Base-by-base conservation (phyloP, 495 filamentous ascomycete genomes). In the Aspergillus ostianus region DNA sequence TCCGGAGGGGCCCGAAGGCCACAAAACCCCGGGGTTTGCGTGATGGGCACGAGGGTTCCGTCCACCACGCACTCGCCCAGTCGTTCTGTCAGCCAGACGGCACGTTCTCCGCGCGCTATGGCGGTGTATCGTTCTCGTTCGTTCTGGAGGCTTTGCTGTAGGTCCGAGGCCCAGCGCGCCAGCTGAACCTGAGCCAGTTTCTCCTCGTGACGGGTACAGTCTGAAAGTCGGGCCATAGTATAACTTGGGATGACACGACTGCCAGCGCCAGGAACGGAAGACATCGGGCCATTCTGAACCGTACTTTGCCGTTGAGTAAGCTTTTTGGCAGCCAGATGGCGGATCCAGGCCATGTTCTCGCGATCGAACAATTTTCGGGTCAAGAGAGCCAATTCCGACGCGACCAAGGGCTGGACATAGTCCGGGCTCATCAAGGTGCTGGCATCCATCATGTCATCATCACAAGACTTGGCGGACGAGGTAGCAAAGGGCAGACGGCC, bases 341-440 rank as follows among this genome's bases (percentile, higher is more conserved):
- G 86, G 30, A 98, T 84, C 83, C 90, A 93, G n/a, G 91, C 84
- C 27, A 90, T 80, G 54, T 89, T 91, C 47, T 95, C 88, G 6
- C 81, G 81, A 46, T 91, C 85, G 65, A 98, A 93, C 10, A 98
- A 73, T 36, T 85, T 83, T 30, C 82, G 72, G 44, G 97, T 87
- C 13, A 99, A 78, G 15, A 73, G 68, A 12, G 68, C 62, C 8
- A 99, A 83, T 61, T 99, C 95, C 20, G 92, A 93, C 27, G 82
- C 69, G 12, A 91, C 73, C 2, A 98, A 80, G 4, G 95, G 95
- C 57, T 91, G 89, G 18, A 96, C 79, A 70, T 99, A 99, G 64
- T 93, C 90, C 3, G 95, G 87, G 50, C 85, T 91, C 94, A 99
- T 99, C 15, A 99, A 80, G 0, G 94, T 83, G 66, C 90, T 95